Conservation (phyloP, 768 basidiomycete genomes). For the Trametes maxima region DNA sequence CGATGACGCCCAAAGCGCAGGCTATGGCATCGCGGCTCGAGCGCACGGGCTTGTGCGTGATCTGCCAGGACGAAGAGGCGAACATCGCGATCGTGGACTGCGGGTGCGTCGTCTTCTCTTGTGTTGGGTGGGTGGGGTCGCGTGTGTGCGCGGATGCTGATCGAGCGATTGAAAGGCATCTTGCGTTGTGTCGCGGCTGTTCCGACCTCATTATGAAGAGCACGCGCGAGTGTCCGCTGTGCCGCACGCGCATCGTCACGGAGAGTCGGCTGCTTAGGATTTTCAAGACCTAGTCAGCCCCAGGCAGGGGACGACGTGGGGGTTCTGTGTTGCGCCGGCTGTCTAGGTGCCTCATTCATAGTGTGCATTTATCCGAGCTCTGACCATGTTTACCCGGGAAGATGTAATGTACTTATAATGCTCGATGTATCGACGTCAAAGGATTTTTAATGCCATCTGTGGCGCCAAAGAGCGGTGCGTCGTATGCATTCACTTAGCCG, state of each 20-base stretch:
- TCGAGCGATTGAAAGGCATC: constrained; percentile 51
- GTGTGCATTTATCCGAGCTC: too few relatives aligned
- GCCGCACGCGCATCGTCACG: constrained; percentile 85
- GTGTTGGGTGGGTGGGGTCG: not conserved
- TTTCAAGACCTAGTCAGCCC: constrained; percentile 47
- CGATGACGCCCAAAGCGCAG: constrained; percentile 41
- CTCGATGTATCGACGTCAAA: too few relatives aligned
- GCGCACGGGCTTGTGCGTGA: constrained; percentile 80
- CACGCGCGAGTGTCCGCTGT: constrained; percentile 87
- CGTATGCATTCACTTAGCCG: too few relatives aligned
- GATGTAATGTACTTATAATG: too few relatives aligned
- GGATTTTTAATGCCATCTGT: too few relatives aligned
- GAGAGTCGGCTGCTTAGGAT: constrained; percentile 81
- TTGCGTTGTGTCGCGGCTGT: constrained; percentile 77
- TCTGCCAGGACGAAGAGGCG: constrained; percentile 94
- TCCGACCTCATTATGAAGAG: constrained; percentile 79
- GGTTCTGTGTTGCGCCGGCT: too few relatives aligned
- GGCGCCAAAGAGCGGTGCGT: too few relatives aligned
- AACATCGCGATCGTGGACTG: constrained; percentile 94
- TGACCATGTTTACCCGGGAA: too few relatives aligned
- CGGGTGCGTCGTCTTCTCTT: constrained; percentile 57
- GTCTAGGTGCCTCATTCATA: too few relatives aligned
- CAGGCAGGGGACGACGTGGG: too few relatives aligned
- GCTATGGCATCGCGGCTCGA: constrained; percentile 50
- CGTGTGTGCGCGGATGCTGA: not conserved